phyloP scores from a whole-genome alignment of 148 eudicot species.

The Rhododendron williamsianum region DNA sequence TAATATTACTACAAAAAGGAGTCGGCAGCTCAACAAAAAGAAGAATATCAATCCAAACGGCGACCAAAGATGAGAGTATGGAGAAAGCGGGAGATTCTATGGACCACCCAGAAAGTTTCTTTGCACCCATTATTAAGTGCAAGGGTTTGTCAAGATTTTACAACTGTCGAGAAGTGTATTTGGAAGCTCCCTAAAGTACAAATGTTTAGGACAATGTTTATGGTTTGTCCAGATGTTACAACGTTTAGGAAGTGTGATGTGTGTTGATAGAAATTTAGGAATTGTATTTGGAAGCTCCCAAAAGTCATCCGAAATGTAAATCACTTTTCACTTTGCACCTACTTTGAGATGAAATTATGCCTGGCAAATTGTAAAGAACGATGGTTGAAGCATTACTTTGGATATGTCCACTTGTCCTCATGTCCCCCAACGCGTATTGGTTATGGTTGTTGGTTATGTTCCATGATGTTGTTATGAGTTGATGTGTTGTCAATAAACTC shows the following conservation, averaged over 20 bases:
- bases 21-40: background rate
- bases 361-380: background rate
- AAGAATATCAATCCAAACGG: background rate
- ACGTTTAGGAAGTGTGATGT: background rate
- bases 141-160: background rate
- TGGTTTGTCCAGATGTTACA: background rate
- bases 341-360: background rate
- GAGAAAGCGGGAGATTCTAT: background rate
- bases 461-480: background rate
- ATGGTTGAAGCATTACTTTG: background rate
- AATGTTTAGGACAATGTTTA: background rate
- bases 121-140: background rate
- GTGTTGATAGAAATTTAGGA: background rate
- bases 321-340: background rate
- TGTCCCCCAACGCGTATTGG: background rate
- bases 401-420: background rate
- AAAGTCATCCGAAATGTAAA: background rate
- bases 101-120: background rate
- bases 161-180: background rate
- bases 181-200: background rate
- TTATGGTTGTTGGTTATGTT: background rate
- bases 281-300: background rate
- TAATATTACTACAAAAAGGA: background rate
- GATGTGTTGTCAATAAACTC: background rate
- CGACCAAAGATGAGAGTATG: background rate